Evolutionary conservation across 2,329 filamentous ascomycete genomes (phyloP).

Genomic region (Acephala macrosclerotiorum): DNA sequence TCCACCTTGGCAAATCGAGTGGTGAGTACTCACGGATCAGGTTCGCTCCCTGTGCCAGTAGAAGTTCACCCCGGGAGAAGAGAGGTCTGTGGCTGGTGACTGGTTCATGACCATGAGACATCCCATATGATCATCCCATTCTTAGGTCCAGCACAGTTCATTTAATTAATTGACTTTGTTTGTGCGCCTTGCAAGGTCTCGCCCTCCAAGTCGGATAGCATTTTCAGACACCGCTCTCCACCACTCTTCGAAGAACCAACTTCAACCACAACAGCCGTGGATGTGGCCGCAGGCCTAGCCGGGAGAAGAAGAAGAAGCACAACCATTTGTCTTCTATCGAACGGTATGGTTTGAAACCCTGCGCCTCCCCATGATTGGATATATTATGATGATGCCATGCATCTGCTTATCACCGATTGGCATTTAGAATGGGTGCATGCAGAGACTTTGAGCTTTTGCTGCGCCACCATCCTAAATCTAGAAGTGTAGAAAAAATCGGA

Average conservation of each 20-base stretch:
- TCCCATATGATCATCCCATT: background rate
- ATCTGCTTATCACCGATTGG: constrained; percentile 8
- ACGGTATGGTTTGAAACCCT: constrained; percentile 15
- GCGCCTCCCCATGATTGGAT: constrained; percentile 24
- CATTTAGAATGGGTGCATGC: constrained; percentile 11
- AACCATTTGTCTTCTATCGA: constrained; percentile 29
- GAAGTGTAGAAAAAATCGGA: constrained; percentile 16
- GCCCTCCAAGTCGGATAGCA: background rate
- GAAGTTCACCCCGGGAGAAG: background rate
- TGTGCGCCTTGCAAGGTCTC: background rate
- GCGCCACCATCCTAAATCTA: constrained; percentile 26
- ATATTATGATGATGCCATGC: constrained; percentile 24
- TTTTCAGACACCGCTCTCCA: background rate
- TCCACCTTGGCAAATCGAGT: background rate
- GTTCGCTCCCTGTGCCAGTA: constrained; percentile 5
- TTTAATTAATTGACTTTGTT: background rate
- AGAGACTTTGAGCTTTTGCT: constrained; percentile 22
- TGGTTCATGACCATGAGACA: background rate
- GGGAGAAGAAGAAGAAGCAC: constrained; percentile 7
- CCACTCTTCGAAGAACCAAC: background rate
- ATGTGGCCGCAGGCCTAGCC: background rate
- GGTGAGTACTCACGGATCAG: constrained; percentile 2
- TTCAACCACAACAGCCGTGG: constrained; percentile 5
- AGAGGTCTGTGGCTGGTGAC: background rate
- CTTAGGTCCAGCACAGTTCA: background rate